Evolutionary conservation across 345 rosid species (phyloP), one percentile per base, ranked within the genome.

Genomic region (Iberis pinnata): DNA sequence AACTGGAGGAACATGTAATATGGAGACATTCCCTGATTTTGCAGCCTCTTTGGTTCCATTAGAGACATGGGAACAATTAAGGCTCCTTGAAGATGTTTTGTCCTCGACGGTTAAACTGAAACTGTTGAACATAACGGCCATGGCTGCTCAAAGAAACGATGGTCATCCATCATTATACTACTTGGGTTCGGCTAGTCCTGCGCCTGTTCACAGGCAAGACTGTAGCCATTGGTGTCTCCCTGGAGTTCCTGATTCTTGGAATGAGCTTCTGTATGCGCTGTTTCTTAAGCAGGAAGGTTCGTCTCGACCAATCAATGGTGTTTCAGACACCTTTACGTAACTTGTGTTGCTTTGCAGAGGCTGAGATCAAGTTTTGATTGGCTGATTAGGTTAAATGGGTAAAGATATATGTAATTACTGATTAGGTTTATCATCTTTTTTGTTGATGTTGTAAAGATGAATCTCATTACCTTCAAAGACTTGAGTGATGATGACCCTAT

Each of bases 211-310:
- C 56, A 78, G 80, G 43, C 93, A 85, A 62, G 98, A 88, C 60
- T 92, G 97, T 70, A 88, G 89, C 64, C 98, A 88, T 45, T 92
- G 95, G 98, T 92, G 90, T 74, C 82, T 92, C 32, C 98, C 96
- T 8, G 97, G 97, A 15, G 86, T 92, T 13, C 98, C 98, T 0
- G 98, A 88, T 60, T 56, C 86, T 4, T 88, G 95, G 98, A 92
- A 92, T 15, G 93, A 85, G 69, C 76, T 92, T 20, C 89, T 81
- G 10, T 83, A 77, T 24, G 76, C 88, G 0, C 19, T 81, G 43
- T 50, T 85, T 52, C 73, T 78, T n/a, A 77, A 78, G 61, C 86
- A 45, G 8, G 76, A 70, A 19, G 57, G 64, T 11, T 37, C 4
- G 43, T 37, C 49, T n/a, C 26, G 43, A 25, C 11, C 49, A 37